Conservation (phyloP, 179 eudicot species). For the Carnegiea gigantea region DNA sequence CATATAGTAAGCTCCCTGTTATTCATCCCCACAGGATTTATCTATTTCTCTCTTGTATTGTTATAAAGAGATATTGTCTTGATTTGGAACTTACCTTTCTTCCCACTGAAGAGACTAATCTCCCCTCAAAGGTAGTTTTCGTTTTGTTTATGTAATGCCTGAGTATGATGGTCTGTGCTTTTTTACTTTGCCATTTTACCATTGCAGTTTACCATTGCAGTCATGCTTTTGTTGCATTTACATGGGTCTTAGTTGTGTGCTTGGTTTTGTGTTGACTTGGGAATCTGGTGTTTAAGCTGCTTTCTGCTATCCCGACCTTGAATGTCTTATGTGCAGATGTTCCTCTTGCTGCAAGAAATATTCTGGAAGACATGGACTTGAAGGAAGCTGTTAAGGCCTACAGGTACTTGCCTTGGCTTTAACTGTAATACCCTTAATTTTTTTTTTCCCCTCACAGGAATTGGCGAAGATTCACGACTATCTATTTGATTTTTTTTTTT, state of each 20-base stretch:
- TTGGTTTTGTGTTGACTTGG: neutral
- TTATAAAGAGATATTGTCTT: neutral
- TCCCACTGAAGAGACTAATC: neutral
- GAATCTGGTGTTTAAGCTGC: neutral
- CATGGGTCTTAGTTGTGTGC: neutral
- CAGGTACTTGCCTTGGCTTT: constrained; percentile 48
- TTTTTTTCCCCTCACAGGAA: neutral
- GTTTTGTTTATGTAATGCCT: neutral
- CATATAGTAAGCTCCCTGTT: neutral
- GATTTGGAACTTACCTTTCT: neutral
- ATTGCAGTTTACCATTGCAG: neutral
- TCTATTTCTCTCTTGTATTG: neutral
- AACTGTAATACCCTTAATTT: neutral
- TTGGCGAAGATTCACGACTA: neutral
- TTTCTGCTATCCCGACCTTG: neutral
- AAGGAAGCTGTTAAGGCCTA: constrained; percentile 78
- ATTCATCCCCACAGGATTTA: neutral
- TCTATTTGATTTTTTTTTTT: too few relatives aligned
- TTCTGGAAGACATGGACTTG: constrained; percentile 81
- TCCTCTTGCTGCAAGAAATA: constrained; percentile 83
- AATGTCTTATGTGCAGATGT: constrained; percentile 49
- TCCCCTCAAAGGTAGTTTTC: neutral
- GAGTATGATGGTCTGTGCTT: neutral
- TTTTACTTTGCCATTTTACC: neutral
- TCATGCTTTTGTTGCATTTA: neutral